These are phyloP conservation scores for Glomus cerebriforme DNA, from an alignment of 192 early-diverging fungal genomes.

Conservation along the genomic window DNA sequence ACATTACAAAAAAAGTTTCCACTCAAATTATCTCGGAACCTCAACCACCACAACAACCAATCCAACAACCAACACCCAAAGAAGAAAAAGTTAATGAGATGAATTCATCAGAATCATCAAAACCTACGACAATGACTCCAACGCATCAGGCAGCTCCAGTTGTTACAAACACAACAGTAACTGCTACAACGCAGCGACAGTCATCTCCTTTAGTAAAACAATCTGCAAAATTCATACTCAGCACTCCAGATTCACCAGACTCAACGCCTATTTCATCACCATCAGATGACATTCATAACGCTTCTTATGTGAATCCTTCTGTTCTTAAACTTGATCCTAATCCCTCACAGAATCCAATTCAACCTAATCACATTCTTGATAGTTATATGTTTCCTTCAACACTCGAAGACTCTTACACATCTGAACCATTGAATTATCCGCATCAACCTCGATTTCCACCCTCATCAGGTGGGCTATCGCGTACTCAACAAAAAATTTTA, in stretches of 20 bases:
- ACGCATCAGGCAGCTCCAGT: too few relatives aligned
- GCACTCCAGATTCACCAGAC: background rate
- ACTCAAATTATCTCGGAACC: too few relatives aligned
- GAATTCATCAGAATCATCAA: background rate
- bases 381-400: too few relatives aligned
- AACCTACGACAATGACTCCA: background rate
- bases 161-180: background rate
- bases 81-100: background rate
- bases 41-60: background rate
- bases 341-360: background rate
- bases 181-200: background rate
- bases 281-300: background rate
- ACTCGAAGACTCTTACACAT: slow-evolving; percentile 11
- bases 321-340: background rate
- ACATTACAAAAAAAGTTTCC: background rate
- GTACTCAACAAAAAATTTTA: slow-evolving; percentile 49
- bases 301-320: background rate
- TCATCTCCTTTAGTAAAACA: background rate
- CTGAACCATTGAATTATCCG: slow-evolving; percentile 18
- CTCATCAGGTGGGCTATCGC: slow-evolving; percentile 33
- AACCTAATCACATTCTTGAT: background rate
- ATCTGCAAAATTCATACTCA: background rate
- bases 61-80: background rate
- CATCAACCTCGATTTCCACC: slow-evolving; percentile 22
- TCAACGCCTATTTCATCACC: background rate